A percentile compares a stretch with the other conserved stretches of the same genome.
These are phyloP conservation scores for Mycena crocata DNA, from an alignment of 768 basidiomycete species.

Conservation along the genomic window DNA sequence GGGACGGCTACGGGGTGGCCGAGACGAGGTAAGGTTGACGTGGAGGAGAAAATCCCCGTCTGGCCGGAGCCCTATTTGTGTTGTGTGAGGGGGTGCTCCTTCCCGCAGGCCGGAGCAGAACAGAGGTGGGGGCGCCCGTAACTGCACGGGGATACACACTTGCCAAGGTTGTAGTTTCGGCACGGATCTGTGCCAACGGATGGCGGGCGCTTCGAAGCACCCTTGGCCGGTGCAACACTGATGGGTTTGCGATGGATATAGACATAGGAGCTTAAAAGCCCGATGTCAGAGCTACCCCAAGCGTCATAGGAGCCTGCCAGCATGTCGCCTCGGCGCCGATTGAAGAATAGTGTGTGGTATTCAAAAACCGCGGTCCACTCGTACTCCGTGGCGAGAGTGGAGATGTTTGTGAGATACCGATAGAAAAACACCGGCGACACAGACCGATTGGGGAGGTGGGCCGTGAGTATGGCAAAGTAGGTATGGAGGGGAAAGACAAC, in stretches of 20 bases:
- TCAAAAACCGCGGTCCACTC: slow-evolving; percentile 7
- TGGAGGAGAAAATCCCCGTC: background rate
- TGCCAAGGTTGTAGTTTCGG: background rate
- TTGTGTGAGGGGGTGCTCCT: slow-evolving; percentile 1
- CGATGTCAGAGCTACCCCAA: slow-evolving; percentile 2
- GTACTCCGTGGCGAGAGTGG: background rate
- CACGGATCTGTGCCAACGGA: background rate
- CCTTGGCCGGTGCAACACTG: background rate
- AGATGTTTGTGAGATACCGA: slow-evolving; percentile 3
- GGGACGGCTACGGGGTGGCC: slow-evolving; percentile 7
- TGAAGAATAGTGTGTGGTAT: slow-evolving; percentile 23
- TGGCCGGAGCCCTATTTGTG: background rate
- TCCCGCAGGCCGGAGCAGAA: slow-evolving; percentile 4
- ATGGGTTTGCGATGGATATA: background rate
- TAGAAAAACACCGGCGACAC: background rate
- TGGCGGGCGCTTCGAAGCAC: background rate
- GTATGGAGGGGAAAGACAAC: slow-evolving; percentile 1
- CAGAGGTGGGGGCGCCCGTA: slow-evolving; percentile 1
- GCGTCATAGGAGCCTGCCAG: background rate
- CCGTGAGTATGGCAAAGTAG: slow-evolving; percentile 13
- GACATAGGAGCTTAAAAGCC: background rate
- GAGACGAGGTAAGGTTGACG: slow-evolving; percentile 4
- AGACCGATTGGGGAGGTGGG: background rate
- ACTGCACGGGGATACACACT: background rate
- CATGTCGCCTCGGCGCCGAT: slow-evolving; percentile 13